These are phyloP conservation scores for Kwoniella sp. DNA, from an alignment of 768 basidiomycete species.

Conservation along the genomic window DNA sequence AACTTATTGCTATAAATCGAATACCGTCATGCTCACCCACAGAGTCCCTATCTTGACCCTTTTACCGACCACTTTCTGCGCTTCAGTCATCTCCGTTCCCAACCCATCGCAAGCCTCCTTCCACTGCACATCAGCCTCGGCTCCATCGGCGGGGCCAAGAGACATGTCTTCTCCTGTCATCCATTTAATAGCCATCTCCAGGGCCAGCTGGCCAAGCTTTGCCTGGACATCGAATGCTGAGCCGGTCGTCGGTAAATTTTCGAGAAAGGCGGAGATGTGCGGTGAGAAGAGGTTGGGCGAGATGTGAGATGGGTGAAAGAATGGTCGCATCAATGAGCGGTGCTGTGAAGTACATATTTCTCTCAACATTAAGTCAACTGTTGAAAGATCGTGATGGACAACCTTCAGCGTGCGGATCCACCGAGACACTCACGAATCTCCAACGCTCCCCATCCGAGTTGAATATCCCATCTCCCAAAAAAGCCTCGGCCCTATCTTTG, in stretches of 20 bases:
- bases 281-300: constrained; percentile 36
- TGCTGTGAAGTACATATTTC: constrained; percentile 31
- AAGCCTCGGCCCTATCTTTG: constrained; percentile 39
- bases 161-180: constrained; percentile 40
- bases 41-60: constrained; percentile 50
- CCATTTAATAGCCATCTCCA: constrained; percentile 45
- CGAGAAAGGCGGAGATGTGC: constrained; percentile 27
- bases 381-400: too few species aligned
- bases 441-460: constrained; percentile 50
- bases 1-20: not conserved
- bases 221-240: constrained; percentile 45
- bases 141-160: not conserved
- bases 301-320: constrained; percentile 47
- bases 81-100: constrained; percentile 35
- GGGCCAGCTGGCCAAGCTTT: constrained; percentile 29
- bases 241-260: constrained; percentile 7
- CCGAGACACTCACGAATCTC: constrained; percentile 44
- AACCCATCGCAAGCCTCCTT: constrained; percentile 16
- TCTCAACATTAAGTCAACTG: too few species aligned
- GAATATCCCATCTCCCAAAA: constrained; percentile 56
- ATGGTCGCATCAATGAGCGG: constrained; percentile 47
- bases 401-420: not conserved
- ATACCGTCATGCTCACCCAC: constrained; percentile 37
- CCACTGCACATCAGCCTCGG: constrained; percentile 15
- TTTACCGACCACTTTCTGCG: constrained; percentile 39